phyloP scores from a whole-genome alignment of 768 basidiomycete species.

The Xerocomus brunneocitrinus region DNA sequence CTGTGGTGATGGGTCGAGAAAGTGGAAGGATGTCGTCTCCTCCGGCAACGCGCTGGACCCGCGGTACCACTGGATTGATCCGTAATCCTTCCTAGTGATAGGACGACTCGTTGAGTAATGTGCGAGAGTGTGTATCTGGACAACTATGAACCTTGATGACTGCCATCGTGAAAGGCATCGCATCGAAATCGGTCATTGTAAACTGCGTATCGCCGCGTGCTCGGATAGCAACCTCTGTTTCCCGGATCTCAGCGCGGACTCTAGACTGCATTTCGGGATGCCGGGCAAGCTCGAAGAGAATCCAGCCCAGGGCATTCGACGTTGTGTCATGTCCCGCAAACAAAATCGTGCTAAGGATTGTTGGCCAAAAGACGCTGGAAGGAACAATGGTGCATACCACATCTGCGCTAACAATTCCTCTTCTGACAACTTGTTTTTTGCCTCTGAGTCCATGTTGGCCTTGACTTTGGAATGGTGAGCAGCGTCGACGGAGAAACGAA shows the following conservation, averaged over 20 bases:
- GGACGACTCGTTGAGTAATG: too few species aligned
- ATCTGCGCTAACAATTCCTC: constrained; percentile 6
- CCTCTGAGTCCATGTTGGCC: constrained; percentile 24
- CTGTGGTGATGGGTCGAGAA: background rate
- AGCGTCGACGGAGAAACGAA: background rate
- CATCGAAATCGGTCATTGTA: constrained; percentile 41
- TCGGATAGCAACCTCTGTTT: background rate
- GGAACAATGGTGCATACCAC: constrained; percentile 11
- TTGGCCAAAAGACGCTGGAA: too few species aligned
- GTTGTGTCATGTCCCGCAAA: constrained; percentile 50
- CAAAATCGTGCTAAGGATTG: constrained; percentile 39
- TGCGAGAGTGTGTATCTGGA: background rate
- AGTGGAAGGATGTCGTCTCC: constrained; percentile 41
- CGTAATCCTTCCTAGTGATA: constrained; percentile 33
- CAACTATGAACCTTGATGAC: constrained; percentile 25
- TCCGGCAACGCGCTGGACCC: constrained; percentile 47
- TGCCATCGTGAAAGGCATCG: constrained; percentile 41
- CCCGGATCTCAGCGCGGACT: constrained; percentile 40
- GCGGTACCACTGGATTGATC: constrained; percentile 46
- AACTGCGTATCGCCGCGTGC: constrained; percentile 4
- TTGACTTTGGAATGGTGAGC: constrained; percentile 15
- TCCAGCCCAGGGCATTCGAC: constrained; percentile 40
- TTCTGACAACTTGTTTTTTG: constrained; percentile 24
- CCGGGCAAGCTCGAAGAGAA: constrained; percentile 49
- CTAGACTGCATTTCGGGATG: constrained; percentile 53